phyloP scores from a whole-genome alignment of 495 filamentous ascomycete species.

The Penicillium tannophilum region DNA sequence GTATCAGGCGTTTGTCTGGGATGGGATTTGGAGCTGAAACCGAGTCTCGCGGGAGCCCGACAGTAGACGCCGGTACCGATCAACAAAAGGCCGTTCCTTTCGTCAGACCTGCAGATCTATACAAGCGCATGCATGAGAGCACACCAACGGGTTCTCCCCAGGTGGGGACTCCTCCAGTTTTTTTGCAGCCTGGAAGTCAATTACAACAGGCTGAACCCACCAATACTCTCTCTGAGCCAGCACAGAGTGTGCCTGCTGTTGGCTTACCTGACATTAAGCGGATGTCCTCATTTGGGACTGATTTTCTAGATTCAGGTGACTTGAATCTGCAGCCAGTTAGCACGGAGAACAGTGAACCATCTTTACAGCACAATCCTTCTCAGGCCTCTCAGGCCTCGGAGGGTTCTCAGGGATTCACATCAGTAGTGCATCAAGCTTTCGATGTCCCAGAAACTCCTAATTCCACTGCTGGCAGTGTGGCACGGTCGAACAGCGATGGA shows the following conservation, averaged over 20 bases:
- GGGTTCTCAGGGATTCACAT: slow-evolving; percentile 55
- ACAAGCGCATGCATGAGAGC: slow-evolving; percentile 68
- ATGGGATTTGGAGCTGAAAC: slow-evolving; percentile 18
- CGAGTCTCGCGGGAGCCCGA: slow-evolving; percentile 18
- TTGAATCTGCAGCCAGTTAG: slow-evolving; percentile 19
- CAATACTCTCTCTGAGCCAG: slow-evolving; percentile 8
- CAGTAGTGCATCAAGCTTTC: slow-evolving; percentile 71
- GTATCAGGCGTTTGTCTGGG: slow-evolving; percentile 24
- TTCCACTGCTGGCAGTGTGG: slow-evolving; percentile 50
- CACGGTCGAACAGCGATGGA: slow-evolving; percentile 64
- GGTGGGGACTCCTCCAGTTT: slow-evolving; percentile 27
- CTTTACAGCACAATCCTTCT: slow-evolving; percentile 58
- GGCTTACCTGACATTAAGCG: slow-evolving; percentile 64
- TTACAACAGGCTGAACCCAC: background rate
- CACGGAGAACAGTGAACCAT: slow-evolving; percentile 22
- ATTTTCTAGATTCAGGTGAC: slow-evolving; percentile 31
- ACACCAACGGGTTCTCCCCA: slow-evolving; percentile 41
- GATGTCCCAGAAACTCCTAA: slow-evolving; percentile 64
- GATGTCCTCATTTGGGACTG: slow-evolving; percentile 64
- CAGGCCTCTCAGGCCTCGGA: slow-evolving; percentile 22
- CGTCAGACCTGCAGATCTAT: slow-evolving; percentile 77
- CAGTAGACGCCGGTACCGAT: slow-evolving; percentile 16
- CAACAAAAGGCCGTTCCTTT: slow-evolving; percentile 60
- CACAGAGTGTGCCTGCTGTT: slow-evolving; percentile 21
- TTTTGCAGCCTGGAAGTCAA: slow-evolving; percentile 4